Conservation (phyloP, 768 basidiomycete species). For the Tubosaeta brunneosetosa region DNA sequence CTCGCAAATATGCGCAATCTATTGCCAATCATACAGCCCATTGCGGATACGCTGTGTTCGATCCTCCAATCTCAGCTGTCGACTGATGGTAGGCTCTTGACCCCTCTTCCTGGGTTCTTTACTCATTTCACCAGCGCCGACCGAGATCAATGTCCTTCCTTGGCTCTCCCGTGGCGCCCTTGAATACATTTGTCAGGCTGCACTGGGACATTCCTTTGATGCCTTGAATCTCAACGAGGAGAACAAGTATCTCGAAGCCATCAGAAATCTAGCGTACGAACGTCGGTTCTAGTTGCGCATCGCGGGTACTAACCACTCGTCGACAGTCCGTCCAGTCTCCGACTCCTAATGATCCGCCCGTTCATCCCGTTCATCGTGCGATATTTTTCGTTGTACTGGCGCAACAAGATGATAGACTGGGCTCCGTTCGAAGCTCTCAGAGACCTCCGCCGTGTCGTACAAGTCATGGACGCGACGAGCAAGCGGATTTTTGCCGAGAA, state of each 20-base stretch:
- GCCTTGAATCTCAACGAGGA: constrained; percentile 23
- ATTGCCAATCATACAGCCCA: constrained; percentile 31
- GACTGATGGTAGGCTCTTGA: constrained; percentile 18
- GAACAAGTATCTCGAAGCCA: constrained; percentile 27
- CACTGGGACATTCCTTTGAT: constrained; percentile 32
- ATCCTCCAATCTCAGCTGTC: constrained; percentile 20
- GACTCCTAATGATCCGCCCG: constrained; percentile 28
- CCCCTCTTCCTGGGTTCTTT: background rate
- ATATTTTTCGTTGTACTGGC: constrained; percentile 25
- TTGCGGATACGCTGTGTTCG: constrained; percentile 26
- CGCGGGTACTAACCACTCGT: background rate
- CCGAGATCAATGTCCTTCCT: constrained; percentile 32
- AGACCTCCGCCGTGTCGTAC: constrained; percentile 22
- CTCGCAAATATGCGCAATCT: constrained; percentile 28
- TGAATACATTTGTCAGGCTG: constrained; percentile 34
- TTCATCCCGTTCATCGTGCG: constrained; percentile 30
- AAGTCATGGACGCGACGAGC: constrained; percentile 29
- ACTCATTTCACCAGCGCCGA: constrained; percentile 14
- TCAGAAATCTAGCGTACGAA: constrained; percentile 30
- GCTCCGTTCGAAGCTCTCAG: constrained; percentile 26
- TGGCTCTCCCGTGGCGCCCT: constrained; percentile 33
- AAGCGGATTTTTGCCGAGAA: constrained; percentile 28
- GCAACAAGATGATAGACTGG: constrained; percentile 33
- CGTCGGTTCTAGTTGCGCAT: background rate
- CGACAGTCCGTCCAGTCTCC: constrained; percentile 23